These are phyloP conservation scores for Nepenthes alata DNA, from an alignment of 179 eudicot species.

Conservation along the genomic window DNA sequence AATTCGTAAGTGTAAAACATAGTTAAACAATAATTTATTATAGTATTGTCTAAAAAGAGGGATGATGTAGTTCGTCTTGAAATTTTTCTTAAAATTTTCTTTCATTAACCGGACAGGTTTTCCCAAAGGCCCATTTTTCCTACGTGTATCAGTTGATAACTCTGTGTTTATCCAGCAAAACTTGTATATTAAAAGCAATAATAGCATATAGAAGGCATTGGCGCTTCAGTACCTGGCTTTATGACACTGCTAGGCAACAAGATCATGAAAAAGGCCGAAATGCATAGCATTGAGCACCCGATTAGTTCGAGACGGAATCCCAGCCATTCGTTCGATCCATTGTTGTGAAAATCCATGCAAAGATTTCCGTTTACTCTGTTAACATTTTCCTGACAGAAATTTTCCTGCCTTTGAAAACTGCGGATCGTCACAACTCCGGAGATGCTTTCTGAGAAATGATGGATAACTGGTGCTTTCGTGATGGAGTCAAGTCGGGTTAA, in stretches of 20 bases:
- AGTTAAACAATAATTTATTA: no score
- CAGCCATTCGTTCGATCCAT: conserved; percentile 88
- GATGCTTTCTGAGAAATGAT: conserved; percentile 92
- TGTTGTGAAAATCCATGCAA: conserved; percentile 92
- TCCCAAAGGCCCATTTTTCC: no score
- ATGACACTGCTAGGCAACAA: conserved; percentile 72
- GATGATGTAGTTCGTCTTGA: no score
- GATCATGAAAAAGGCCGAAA: conserved; percentile 74
- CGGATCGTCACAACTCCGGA: conserved; percentile 92
- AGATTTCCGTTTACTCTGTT: conserved; percentile 62
- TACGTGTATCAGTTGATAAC: no score
- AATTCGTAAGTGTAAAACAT: no score
- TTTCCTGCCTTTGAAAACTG: conserved; percentile 62
- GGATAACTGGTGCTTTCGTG: conserved; percentile 92
- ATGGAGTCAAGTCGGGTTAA: conserved; percentile 91
- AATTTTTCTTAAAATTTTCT: no score
- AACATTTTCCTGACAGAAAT: conserved; percentile 59
- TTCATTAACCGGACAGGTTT: no score
- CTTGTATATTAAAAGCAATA: no score
- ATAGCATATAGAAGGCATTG: not conserved
- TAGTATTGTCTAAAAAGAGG: no score
- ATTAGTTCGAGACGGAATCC: conserved; percentile 87
- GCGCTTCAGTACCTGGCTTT: conserved; percentile 48
- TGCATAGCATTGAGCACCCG: conserved; percentile 72
- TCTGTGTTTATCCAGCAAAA: no score